Evolutionary conservation across 202 grass and related monocot genomes (phyloP).

Genomic region (Panicum virgatum): DNA sequence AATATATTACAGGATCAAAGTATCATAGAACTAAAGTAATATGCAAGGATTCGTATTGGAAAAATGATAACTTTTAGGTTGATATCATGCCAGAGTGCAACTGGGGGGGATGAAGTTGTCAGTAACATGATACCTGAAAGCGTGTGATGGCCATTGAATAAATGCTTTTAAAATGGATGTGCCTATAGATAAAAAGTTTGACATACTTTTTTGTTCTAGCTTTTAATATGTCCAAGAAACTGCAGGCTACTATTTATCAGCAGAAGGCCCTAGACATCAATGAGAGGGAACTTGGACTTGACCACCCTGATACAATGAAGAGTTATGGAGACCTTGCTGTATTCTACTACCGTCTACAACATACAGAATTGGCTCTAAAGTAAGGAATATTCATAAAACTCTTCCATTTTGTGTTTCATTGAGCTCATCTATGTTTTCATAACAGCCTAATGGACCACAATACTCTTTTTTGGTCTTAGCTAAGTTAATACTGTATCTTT

Average conservation of each 20-base stretch:
- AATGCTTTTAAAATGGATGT: constrained; percentile 13
- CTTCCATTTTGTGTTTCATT: constrained; percentile 18
- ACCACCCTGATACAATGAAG: constrained; percentile 99
- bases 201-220: constrained; percentile 30
- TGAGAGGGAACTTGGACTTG: constrained; percentile 96
- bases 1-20: background rate
- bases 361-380: constrained; percentile 99
- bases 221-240: constrained; percentile 42
- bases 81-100: background rate
- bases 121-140: background rate
- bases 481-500: constrained; percentile 22
- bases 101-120: no score
- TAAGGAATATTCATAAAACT: constrained; percentile 43
- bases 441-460: background rate
- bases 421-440: constrained; percentile 17
- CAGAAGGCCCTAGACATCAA: constrained; percentile 99
- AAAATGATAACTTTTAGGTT: background rate
- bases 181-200: background rate
- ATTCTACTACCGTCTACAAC: constrained; percentile 98
- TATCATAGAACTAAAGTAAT: background rate
- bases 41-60: background rate
- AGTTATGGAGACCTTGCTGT: constrained; percentile 99
- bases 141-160: background rate
- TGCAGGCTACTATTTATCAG: constrained; percentile 99
- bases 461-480: constrained; percentile 12